These are phyloP conservation scores for Xanthoconium purpureum DNA, from an alignment of 768 basidiomycete species.

Conservation along the genomic window DNA sequence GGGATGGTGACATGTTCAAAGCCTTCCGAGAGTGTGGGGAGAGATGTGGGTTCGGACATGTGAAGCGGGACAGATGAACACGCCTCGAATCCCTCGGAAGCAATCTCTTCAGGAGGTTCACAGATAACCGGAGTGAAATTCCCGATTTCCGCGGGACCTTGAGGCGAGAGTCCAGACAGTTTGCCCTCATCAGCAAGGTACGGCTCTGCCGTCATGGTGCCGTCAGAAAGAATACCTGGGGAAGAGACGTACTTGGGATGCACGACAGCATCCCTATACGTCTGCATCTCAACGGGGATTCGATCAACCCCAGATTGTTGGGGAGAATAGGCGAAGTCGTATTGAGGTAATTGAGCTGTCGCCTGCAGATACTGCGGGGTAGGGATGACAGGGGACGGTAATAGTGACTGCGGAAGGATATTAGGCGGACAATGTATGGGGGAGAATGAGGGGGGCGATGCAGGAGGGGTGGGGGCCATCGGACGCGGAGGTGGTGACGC, in stretches of 20 bases:
- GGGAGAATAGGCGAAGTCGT: constrained; percentile 14
- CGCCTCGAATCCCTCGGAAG: constrained; percentile 18
- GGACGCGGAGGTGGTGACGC: constrained; percentile 21
- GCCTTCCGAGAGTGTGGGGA: constrained; percentile 12
- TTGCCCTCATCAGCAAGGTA: constrained; percentile 12
- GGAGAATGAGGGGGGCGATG: constrained; percentile 16
- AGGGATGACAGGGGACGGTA: constrained; percentile 14
- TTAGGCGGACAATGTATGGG: constrained; percentile 9
- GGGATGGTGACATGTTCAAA: constrained; percentile 23
- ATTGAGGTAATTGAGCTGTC: constrained; percentile 30
- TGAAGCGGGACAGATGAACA: constrained; percentile 13
- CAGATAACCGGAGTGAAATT: constrained; percentile 27
- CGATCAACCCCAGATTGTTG: constrained; percentile 32
- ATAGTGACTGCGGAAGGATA: constrained; percentile 16
- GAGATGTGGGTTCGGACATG: constrained; percentile 10
- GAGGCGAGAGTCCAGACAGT: constrained; percentile 10
- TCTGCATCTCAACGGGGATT: constrained; percentile 7
- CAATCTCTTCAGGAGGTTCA: constrained; percentile 30
- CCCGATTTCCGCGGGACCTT: constrained; percentile 25
- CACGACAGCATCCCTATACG: constrained; percentile 16
- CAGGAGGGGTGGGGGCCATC: constrained; percentile 15
- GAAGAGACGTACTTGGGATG: constrained; percentile 16
- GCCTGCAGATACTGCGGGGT: constrained; percentile 26
- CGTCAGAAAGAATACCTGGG: constrained; percentile 14
- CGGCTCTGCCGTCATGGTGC: constrained; percentile 14